Evolutionary conservation across 768 basidiomycete species (phyloP).

Genomic region (Arthromyces matolae): DNA sequence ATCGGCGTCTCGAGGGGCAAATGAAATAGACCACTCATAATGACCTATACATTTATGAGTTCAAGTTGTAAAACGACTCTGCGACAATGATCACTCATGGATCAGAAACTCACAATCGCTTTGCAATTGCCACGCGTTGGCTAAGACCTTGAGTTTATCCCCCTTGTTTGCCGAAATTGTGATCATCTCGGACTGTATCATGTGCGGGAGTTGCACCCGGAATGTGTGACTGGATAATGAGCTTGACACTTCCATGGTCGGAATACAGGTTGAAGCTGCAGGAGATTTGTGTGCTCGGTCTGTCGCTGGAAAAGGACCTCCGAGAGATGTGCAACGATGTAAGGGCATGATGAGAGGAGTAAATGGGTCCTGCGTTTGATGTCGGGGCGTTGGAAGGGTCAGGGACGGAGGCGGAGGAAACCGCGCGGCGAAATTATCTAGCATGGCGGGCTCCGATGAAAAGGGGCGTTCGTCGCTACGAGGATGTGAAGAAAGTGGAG

Average conservation of each 20-base stretch:
- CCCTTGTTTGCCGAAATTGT: conserved; percentile 59
- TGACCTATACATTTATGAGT: conserved; percentile 42
- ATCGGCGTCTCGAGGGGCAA: conserved; percentile 52
- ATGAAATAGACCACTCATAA: conserved; percentile 59
- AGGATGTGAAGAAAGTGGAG: not conserved
- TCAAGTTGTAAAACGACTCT: conserved; percentile 5
- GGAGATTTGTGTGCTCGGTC: conserved; percentile 27
- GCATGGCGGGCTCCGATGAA: conserved; percentile 16
- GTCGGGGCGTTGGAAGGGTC: conserved; percentile 18
- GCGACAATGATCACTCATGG: not conserved
- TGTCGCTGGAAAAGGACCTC: conserved; percentile 22
- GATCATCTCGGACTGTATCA: conserved; percentile 57
- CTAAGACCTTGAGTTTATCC: conserved; percentile 52
- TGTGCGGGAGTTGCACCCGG: conserved; percentile 44
- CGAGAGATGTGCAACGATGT: conserved; percentile 9
- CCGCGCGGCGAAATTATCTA: conserved; percentile 26
- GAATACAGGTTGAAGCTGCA: conserved; percentile 28
- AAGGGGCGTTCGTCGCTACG: conserved; percentile 1
- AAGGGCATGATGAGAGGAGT: conserved; percentile 16
- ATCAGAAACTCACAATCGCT: conserved; percentile 45
- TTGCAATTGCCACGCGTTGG: conserved; percentile 62
- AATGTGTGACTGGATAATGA: conserved; percentile 39
- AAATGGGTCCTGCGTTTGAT: conserved; percentile 13
- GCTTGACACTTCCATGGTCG: conserved; percentile 43
- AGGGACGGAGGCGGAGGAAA: conserved; percentile 26